Conservation (phyloP, 2,329 filamentous ascomycete species). For the Exophiala sp. region DNA sequence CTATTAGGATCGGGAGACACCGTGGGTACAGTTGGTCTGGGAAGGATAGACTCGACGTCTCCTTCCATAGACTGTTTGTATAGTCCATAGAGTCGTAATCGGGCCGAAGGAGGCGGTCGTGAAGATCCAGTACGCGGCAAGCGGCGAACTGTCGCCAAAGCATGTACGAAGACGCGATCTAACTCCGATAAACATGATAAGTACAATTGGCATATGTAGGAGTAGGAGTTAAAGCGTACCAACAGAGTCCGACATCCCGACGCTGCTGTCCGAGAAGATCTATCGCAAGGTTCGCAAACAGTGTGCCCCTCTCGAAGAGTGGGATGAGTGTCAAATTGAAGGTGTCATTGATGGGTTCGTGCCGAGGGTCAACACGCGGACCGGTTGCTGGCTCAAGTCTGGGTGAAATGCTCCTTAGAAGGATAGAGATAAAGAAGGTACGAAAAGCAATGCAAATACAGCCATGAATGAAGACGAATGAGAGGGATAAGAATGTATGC, state of each 20-base stretch:
- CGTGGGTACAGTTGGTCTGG: constrained; percentile 58
- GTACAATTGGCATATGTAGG: not conserved
- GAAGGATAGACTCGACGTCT: constrained; percentile 91
- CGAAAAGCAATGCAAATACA: not conserved
- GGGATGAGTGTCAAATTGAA: constrained; percentile 3
- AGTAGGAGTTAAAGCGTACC: constrained; percentile 35
- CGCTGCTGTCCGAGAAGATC: constrained; percentile 1
- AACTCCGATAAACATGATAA: constrained; percentile 3
- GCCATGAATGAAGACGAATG: no score
- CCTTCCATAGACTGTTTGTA: constrained; percentile 99
- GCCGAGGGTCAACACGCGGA: constrained; percentile 11
- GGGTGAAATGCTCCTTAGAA: not conserved
- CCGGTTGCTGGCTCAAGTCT: constrained; percentile 7
- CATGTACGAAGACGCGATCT: constrained; percentile 99
- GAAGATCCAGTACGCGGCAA: constrained; percentile 90
- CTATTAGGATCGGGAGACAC: constrained; percentile 23
- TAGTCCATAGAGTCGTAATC: constrained; percentile 89
- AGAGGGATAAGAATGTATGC: no score
- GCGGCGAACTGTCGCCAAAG: constrained; percentile 97
- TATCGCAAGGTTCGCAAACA: not conserved
- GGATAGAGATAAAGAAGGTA: not conserved
- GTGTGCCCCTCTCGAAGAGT: constrained; percentile 2
- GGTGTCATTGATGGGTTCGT: constrained; percentile 12
- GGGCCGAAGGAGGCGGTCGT: constrained; percentile 78
- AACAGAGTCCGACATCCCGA: constrained; percentile 40